Evolutionary conservation across 1,284 basidiomycete genomes (phyloP), one percentile per base, ranked within the genome.

Genomic region (Malassezia pachydermatis): DNA sequence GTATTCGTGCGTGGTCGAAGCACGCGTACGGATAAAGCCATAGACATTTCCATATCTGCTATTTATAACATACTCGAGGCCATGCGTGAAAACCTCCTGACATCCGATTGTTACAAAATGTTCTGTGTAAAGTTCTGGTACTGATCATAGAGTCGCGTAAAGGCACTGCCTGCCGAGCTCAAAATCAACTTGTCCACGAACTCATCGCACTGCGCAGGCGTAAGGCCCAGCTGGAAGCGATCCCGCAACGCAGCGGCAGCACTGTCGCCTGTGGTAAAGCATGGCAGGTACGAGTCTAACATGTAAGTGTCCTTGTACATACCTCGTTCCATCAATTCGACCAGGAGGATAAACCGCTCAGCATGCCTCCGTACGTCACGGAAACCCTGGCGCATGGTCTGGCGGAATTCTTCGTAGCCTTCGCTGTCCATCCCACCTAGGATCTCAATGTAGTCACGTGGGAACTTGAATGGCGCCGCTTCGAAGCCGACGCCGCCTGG

Each of bases 401-500:
- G 76, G 64, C 80, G 84, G 76, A 95, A 99, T 71, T 94, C 86
- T 32, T 78, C 72, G 70, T 84, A 96, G 11, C 85, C 79, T 11
- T 81, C 76, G 38, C 82, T 79, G 53, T 86, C 80, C 33, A 86
- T 75, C 1, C 94, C 94, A 19, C 92, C 94, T 36, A 99, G 78
- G 33, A 99, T 86, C 63, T 98, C 92, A 42, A 99, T 80, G 73
- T 99, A 98, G 73, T 99, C 92, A 67, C 77, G 69, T n/a, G 89
- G 84, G 23, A 98, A 76, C 73, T 99, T 99, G 79, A 99, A 99
- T 1, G 94, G 94, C 4, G 94, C 90, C 11, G 90, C 92, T 75
- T 99, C 94, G 70, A 99, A 98, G 20, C 92, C 88, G 58, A 99
- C 94, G 11, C 92, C 92, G 5, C 76, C 76, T 0, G 94, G 94